Evolutionary conservation across 495 filamentous ascomycete species (phyloP).

Genomic region (Penicillium bialowiezense): DNA sequence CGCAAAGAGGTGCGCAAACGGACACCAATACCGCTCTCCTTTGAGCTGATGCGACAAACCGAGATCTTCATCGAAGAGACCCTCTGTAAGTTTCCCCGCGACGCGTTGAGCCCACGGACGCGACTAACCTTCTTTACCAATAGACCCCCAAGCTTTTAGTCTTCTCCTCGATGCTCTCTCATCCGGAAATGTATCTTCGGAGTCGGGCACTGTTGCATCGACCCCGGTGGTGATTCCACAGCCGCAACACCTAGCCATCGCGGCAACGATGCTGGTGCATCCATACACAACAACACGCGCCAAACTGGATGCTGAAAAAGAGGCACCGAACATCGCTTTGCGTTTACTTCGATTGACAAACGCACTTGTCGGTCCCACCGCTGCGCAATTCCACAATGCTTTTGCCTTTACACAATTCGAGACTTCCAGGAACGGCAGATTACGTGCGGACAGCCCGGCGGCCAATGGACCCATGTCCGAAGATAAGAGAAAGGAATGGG

Average conservation of each 20-base stretch:
- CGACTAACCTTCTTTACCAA: slow-evolving; percentile 10
- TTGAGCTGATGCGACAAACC: slow-evolving; percentile 60
- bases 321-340: slow-evolving; percentile 53
- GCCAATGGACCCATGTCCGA: slow-evolving; percentile 18
- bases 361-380: slow-evolving; percentile 48
- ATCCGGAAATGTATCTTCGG: slow-evolving; percentile 46
- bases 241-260: slow-evolving; percentile 61
- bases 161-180: slow-evolving; percentile 65
- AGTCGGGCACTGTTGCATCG: slow-evolving; percentile 46
- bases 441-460: slow-evolving; percentile 20
- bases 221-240: slow-evolving; percentile 47
- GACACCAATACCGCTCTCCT: slow-evolving; percentile 52
- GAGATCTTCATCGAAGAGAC: slow-evolving; percentile 75
- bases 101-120: background rate
- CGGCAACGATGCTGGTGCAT: slow-evolving; percentile 67
- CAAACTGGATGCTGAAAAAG: slow-evolving; percentile 45
- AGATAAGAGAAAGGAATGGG: too few relatives aligned
- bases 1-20: slow-evolving; percentile 48
- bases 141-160: slow-evolving; percentile 66
- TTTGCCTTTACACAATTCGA: slow-evolving; percentile 51
- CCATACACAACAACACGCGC: slow-evolving; percentile 66
- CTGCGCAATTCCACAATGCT: slow-evolving; percentile 47
- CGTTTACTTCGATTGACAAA: slow-evolving; percentile 57
- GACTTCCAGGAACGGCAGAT: slow-evolving; percentile 32
- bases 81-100: slow-evolving; percentile 51